Percentiles rank a stretch among this genome's conserved stretches.
phyloP scores from a whole-genome alignment of 768 basidiomycete species.

The Nidularia pulvinata region DNA sequence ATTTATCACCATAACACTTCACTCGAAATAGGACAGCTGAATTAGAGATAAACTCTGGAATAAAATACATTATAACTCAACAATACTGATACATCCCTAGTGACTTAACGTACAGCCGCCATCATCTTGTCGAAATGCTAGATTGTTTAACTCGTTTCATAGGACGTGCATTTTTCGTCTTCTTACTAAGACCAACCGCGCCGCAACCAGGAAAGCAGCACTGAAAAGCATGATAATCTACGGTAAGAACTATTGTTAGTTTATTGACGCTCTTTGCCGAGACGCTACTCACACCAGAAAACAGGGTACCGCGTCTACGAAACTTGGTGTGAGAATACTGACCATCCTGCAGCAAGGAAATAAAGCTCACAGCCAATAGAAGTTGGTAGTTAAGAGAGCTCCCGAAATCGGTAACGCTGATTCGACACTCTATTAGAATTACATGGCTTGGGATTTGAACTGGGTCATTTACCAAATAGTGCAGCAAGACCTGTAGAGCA shows the following conservation, averaged over 20 bases:
- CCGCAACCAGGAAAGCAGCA: background rate
- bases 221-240: background rate
- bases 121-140: too few species aligned
- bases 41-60: too few species aligned
- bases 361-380: background rate
- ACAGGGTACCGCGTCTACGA: background rate
- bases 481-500: background rate
- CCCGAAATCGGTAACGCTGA: background rate
- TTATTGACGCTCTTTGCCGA: background rate
- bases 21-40: too few species aligned
- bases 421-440: background rate
- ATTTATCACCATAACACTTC: too few species aligned
- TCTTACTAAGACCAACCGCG: background rate
- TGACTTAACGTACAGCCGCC: too few species aligned
- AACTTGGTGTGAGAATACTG: background rate
- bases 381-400: background rate
- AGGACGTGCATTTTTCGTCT: background rate
- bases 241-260: background rate
- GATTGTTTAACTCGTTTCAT: background rate
- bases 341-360: background rate
- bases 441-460: background rate
- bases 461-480: background rate
- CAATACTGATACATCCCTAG: too few species aligned
- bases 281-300: background rate
- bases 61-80: too few species aligned